Percentiles rank a stretch among this genome's conserved stretches.
These are phyloP conservation scores for Saksenaea vasiformis DNA, from an alignment of 371 early-diverging fungal genomes.

Conservation along the genomic window DNA sequence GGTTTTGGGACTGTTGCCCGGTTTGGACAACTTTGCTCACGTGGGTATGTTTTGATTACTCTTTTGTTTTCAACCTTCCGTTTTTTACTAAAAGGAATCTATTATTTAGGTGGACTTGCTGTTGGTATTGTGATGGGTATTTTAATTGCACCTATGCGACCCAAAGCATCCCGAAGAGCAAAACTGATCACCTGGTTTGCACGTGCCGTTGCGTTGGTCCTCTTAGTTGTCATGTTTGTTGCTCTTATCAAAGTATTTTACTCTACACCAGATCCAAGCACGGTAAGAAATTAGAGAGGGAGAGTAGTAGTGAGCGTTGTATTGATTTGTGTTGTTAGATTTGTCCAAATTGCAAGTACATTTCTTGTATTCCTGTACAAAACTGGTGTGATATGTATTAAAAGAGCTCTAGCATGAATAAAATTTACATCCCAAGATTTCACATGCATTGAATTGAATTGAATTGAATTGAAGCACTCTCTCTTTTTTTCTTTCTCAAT, in stretches of 20 bases:
- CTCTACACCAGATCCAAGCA: constrained; percentile 30
- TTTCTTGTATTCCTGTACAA: constrained; percentile 35
- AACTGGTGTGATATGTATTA: constrained; percentile 32
- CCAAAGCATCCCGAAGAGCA: constrained; percentile 28
- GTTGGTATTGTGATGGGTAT: constrained; percentile 52
- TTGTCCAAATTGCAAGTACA: constrained; percentile 35
- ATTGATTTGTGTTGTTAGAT: constrained; percentile 23
- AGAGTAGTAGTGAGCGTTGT: too few relatives aligned
- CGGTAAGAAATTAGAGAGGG: constrained; percentile 17
- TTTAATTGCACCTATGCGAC: constrained; percentile 45
- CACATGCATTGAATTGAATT: background rate
- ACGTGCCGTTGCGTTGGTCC: constrained; percentile 37
- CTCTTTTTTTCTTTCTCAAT: too few relatives aligned
- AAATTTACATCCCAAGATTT: background rate
- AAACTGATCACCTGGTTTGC: constrained; percentile 42
- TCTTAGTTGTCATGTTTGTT: constrained; percentile 42
- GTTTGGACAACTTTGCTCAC: constrained; percentile 80
- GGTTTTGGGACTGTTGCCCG: constrained; percentile 72
- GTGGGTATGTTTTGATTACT: constrained; percentile 46
- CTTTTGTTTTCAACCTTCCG: constrained; percentile 8
- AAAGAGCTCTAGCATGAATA: background rate
- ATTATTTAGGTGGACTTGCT: constrained; percentile 71
- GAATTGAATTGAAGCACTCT: too few relatives aligned
- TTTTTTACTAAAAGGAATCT: constrained; percentile 36
- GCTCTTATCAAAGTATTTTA: constrained; percentile 50